Base-by-base conservation (phyloP, 2,329 filamentous ascomycete species). In the Fusarium foetens region DNA sequence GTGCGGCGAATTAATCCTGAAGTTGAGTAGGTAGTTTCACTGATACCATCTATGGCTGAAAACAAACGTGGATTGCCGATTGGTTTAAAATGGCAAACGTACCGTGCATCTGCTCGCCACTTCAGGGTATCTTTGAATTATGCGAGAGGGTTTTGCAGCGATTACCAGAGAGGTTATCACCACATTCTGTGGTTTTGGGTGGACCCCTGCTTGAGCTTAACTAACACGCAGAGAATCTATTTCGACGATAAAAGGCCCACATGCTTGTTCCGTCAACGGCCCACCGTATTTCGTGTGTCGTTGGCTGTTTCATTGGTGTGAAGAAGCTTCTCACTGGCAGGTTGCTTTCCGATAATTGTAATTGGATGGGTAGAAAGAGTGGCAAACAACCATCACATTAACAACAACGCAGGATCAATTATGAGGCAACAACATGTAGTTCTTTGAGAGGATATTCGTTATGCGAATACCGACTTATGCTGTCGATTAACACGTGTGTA, bases 201-300 rank as follows among this genome's bases (percentile, higher is more conserved):
- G 70, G 70, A 66, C 55, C 70, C 57, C 60, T 25, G 21, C 48
- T n/a, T 42, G 63, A 53, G 55, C 51, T 72, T 58, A 61, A 70
- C 46, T 65, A 52, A 69, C 49, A 54, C 14, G n/a, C 46, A 67
- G 36, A 62, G 13, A 36, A 31, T 33, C 27, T 52, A n/a, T 49
- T 52, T 48, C 36, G 58, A 42, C 17, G 38, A 57, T 55, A 31
- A 19, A 25, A 55, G 58, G 53, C 68, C 68, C 68, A 71, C 69
- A 72, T 72, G 41, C 69, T 70, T 72, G 31, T 72, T 70, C n/a
- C 41, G 54, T 54, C 45, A 36, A 36, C 25, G 64, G 42, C 38
- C 69, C 69, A 66, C 69, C 41, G 48, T 58, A 52, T 52, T 42
- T 51, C 49, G 27, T 51, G 66, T 63, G 41, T 71, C 31, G 51